phyloP scores from a whole-genome alignment of 345 rosid genomes.

The Linum trigynum region DNA sequence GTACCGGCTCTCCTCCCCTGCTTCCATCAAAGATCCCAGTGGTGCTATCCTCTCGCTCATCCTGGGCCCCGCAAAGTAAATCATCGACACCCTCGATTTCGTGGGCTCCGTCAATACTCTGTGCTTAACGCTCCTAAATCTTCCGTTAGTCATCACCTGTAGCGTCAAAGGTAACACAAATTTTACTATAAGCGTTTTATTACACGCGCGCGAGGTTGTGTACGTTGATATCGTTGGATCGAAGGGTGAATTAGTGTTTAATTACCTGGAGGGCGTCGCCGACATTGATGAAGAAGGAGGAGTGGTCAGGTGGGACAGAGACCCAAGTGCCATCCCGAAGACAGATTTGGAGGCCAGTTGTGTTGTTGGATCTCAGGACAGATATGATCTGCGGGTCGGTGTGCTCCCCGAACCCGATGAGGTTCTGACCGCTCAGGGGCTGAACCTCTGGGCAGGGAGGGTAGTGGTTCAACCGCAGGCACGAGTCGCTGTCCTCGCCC shows the following conservation, averaged over 20 bases:
- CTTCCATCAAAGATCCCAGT: constrained; percentile 34
- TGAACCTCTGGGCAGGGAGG: constrained; percentile 40
- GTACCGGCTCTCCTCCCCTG: constrained; percentile 60
- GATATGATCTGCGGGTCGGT: constrained; percentile 64
- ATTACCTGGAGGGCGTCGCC: constrained; percentile 51
- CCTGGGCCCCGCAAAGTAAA: constrained; percentile 81
- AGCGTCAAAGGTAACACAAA: too few relatives aligned
- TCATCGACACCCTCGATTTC: constrained; percentile 74
- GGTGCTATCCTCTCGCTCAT: constrained; percentile 51
- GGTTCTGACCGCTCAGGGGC: constrained; percentile 27
- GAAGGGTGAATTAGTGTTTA: neutral
- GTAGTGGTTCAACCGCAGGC: constrained; percentile 49
- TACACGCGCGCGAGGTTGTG: too few relatives aligned
- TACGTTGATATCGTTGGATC: too few relatives aligned
- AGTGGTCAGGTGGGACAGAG: constrained; percentile 43
- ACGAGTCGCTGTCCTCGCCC: constrained; percentile 36
- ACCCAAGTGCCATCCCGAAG: constrained; percentile 44
- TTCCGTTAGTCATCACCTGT: constrained; percentile 92
- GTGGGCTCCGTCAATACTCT: constrained; percentile 57
- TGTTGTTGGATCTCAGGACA: constrained; percentile 46
- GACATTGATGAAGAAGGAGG: constrained; percentile 42
- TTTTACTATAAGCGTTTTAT: too few relatives aligned
- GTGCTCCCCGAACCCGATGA: constrained; percentile 56
- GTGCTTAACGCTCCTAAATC: constrained; percentile 79
- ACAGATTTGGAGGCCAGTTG: constrained; percentile 47